These are phyloP conservation scores for Suillus placidus DNA, from an alignment of 768 basidiomycete genomes.

Conservation along the genomic window DNA sequence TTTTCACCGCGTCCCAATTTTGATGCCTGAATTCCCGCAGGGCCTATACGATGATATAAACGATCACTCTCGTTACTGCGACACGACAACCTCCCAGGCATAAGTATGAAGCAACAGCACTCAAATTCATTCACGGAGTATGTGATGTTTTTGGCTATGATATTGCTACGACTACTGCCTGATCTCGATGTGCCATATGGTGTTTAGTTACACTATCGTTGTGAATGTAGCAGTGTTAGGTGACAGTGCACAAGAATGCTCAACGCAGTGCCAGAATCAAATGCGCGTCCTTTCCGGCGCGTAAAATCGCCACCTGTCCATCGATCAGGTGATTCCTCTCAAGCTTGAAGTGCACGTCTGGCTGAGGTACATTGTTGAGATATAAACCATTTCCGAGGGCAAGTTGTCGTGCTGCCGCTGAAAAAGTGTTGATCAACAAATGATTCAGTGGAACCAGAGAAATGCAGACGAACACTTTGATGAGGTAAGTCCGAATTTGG, in stretches of 20 bases:
- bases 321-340: conserved; percentile 56
- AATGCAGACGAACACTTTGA: conserved; percentile 59
- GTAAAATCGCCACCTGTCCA: conserved; percentile 60
- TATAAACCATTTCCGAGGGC: conserved; percentile 70
- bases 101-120: neutral
- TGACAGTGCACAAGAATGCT: neutral
- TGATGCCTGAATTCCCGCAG: too few species aligned
- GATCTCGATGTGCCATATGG: neutral
- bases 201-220: neutral
- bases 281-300: conserved; percentile 76
- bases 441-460: neutral
- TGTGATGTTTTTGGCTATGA: neutral
- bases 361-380: conserved; percentile 63
- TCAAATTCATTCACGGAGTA: neutral
- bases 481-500: conserved; percentile 54
- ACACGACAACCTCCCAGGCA: neutral
- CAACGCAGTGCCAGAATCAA: conserved; percentile 50
- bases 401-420: conserved; percentile 69
- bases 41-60: too few species aligned
- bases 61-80: neutral
- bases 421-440: conserved; percentile 12
- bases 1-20: too few species aligned
- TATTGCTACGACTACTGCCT: neutral
- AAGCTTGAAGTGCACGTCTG: conserved; percentile 50
- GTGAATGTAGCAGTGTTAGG: neutral